These are phyloP conservation scores for Trichaptum fuscoviolaceum DNA, from an alignment of 768 basidiomycete species.

Conservation along the genomic window DNA sequence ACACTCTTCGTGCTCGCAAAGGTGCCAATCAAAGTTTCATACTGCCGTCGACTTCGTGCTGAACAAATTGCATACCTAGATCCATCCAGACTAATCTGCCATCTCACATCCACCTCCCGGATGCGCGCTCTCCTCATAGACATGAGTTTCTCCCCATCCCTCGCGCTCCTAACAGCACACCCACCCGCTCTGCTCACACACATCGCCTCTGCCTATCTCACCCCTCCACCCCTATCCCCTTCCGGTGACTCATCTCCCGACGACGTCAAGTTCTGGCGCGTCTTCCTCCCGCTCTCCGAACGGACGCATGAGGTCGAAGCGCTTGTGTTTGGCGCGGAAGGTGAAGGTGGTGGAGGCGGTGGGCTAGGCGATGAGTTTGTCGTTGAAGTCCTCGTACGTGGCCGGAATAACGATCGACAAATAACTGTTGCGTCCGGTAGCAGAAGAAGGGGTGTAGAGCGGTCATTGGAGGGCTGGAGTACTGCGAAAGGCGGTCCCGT, in stretches of 20 bases:
- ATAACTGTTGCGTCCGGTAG: slow-evolving; percentile 39
- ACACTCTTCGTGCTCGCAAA: slow-evolving; percentile 38
- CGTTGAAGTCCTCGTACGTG: slow-evolving; percentile 55
- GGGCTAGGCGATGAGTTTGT: slow-evolving; percentile 42
- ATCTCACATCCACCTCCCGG: slow-evolving; percentile 42
- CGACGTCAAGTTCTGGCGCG: slow-evolving; percentile 65
- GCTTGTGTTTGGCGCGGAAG: slow-evolving; percentile 53
- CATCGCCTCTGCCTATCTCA: slow-evolving; percentile 65
- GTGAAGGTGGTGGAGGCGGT: slow-evolving; percentile 41
- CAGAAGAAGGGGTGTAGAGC: slow-evolving; percentile 51
- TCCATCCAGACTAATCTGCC: slow-evolving; percentile 56
- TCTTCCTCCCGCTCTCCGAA: slow-evolving; percentile 68
- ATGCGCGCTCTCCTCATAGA: slow-evolving; percentile 53
- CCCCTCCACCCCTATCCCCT: slow-evolving; percentile 61
- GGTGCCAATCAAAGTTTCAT: slow-evolving; percentile 32
- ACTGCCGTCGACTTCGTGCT: slow-evolving; percentile 3
- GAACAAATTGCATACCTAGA: slow-evolving; percentile 24
- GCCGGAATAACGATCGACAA: slow-evolving; percentile 37
- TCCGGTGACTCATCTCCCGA: slow-evolving; percentile 14
- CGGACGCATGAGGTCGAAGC: slow-evolving; percentile 52
- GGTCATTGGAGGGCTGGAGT: slow-evolving; percentile 56
- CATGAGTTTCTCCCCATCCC: slow-evolving; percentile 57
- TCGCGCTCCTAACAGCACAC: slow-evolving; percentile 62
- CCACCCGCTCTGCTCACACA: slow-evolving; percentile 65
- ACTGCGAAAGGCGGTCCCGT: slow-evolving; percentile 30